Conservation (phyloP, 2,329 filamentous ascomycete genomes). For the Alternaria brassicicola region DNA sequence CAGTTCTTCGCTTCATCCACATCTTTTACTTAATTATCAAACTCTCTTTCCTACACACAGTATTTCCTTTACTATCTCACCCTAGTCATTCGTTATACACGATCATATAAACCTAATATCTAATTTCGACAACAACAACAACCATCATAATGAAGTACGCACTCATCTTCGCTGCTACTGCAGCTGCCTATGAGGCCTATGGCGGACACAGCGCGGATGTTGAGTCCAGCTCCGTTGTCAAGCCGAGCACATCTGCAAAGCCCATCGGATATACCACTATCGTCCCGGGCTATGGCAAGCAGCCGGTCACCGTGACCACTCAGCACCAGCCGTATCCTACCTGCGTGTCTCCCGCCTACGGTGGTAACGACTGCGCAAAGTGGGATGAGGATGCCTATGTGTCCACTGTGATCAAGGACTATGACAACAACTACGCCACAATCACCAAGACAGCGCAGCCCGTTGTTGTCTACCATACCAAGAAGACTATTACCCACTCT, state of each 20-base stretch:
- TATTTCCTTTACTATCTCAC: slow-evolving; percentile 22
- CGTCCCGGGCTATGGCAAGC: slow-evolving; percentile 33
- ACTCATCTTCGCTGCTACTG: slow-evolving; percentile 34
- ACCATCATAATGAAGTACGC: slow-evolving; percentile 31
- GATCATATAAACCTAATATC: slow-evolving; percentile 10
- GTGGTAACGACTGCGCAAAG: slow-evolving; percentile 22
- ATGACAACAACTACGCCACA: slow-evolving; percentile 31
- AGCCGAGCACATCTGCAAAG: slow-evolving; percentile 17
- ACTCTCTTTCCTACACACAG: slow-evolving; percentile 23
- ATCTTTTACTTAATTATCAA: slow-evolving; percentile 25
- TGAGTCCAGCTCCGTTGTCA: slow-evolving; percentile 20
- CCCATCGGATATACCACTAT: slow-evolving; percentile 37
- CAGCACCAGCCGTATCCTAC: slow-evolving; percentile 43
- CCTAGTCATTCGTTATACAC: slow-evolving; percentile 35
- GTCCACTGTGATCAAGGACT: slow-evolving; percentile 38
- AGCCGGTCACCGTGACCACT: slow-evolving; percentile 38
- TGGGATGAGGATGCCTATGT: slow-evolving; percentile 34
- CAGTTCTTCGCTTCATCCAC: slow-evolving; percentile 15
- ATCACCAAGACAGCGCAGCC: slow-evolving; percentile 36
- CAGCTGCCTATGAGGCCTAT: slow-evolving; percentile 32
- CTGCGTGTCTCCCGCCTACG: slow-evolving; percentile 30
- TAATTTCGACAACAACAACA: slow-evolving; percentile 16
- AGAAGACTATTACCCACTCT: slow-evolving; percentile 34
- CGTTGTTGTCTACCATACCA: slow-evolving; percentile 38
- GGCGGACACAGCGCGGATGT: slow-evolving; percentile 14